Evolutionary conservation across 305 asterid genomes (phyloP).

Genomic region (Fraxinus nigra): DNA sequence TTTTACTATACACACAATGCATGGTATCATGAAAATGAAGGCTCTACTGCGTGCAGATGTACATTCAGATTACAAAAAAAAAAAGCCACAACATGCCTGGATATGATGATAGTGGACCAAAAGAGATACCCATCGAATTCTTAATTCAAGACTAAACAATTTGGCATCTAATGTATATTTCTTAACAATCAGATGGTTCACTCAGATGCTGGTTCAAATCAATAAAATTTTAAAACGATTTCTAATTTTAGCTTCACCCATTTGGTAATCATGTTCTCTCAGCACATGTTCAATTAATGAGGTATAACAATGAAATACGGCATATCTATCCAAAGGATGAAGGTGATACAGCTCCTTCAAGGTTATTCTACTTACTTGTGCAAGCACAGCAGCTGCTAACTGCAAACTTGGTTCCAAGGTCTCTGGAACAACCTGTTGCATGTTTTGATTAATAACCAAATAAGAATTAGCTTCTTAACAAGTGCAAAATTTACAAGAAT

Average conservation of each 20-base stretch:
- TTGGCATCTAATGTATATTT: neutral
- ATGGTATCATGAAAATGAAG: neutral
- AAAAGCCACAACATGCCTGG: neutral
- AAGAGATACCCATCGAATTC: neutral
- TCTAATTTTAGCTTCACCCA: neutral
- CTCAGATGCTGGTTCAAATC: neutral
- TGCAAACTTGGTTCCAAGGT: conserved; percentile 60
- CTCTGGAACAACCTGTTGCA: conserved; percentile 52
- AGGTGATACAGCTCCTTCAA: neutral
- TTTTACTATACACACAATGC: neutral
- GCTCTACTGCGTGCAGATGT: neutral
- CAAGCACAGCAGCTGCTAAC: conserved; percentile 59
- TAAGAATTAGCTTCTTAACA: neutral
- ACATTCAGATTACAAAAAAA: neutral
- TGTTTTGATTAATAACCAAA: neutral
- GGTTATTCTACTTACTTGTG: conserved; percentile 38
- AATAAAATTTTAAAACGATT: neutral
- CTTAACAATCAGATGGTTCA: neutral
- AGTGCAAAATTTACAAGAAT: neutral
- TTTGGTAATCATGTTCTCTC: neutral
- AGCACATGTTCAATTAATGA: neutral
- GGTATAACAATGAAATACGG: neutral
- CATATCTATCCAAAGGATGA: neutral
- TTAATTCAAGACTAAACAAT: neutral
- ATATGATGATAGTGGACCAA: neutral